Conservation (phyloP, 768 basidiomycete genomes). For the Mycena epipterygia region DNA sequence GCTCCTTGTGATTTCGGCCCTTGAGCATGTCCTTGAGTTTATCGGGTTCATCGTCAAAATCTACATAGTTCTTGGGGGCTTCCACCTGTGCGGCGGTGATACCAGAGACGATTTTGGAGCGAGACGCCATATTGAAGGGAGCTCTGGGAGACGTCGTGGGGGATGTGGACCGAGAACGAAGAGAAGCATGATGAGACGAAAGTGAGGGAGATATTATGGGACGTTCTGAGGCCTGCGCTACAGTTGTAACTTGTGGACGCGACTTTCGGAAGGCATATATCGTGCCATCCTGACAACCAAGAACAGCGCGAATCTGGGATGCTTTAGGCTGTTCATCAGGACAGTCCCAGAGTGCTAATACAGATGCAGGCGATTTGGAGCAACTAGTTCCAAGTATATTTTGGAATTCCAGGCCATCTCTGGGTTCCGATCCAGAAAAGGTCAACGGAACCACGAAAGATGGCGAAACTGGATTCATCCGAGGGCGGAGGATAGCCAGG, state of each 20-base stretch:
- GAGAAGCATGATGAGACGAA: constrained; percentile 35
- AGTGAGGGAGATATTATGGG: constrained; percentile 33
- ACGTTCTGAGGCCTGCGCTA: constrained; percentile 28
- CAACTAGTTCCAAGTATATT: constrained; percentile 50
- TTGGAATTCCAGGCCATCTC: constrained; percentile 18
- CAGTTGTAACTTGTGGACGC: constrained; percentile 31
- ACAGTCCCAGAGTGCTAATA: constrained; percentile 46
- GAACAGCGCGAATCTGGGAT: constrained; percentile 43
- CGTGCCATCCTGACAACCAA: constrained; percentile 61
- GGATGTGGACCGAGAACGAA: constrained; percentile 48
- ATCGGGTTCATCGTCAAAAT: constrained; percentile 85
- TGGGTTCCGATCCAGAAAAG: constrained; percentile 42
- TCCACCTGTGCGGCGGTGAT: constrained; percentile 79
- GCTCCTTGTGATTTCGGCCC: constrained; percentile 61
- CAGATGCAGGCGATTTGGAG: constrained; percentile 46
- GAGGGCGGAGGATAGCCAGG: constrained; percentile 24
- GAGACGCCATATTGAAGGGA: constrained; percentile 67
- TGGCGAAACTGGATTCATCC: constrained; percentile 29
- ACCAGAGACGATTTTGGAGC: constrained; percentile 78
- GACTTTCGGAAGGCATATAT: constrained; percentile 56
- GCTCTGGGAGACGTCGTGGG: constrained; percentile 58
- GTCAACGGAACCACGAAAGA: constrained; percentile 49
- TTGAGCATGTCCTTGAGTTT: constrained; percentile 82
- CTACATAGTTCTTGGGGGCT: constrained; percentile 84
- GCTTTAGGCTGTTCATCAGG: constrained; percentile 20